Percentiles rank a stretch among this genome's conserved stretches.
Evolutionary conservation across 768 basidiomycete genomes (phyloP).

Genomic region (Boletus speciosus): DNA sequence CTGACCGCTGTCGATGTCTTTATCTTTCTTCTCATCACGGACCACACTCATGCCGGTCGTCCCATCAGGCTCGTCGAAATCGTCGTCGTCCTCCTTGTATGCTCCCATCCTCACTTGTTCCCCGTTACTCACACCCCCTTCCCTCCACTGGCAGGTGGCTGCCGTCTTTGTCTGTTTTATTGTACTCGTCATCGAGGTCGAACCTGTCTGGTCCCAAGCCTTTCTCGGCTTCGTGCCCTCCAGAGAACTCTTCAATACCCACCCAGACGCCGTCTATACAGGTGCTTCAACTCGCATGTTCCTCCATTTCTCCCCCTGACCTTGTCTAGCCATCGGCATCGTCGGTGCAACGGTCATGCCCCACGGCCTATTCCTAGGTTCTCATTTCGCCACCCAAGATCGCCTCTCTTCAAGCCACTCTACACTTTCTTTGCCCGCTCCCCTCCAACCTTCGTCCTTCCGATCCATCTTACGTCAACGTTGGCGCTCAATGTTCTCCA

Average conservation of each 20-base stretch:
- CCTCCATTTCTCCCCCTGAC: conserved; percentile 18
- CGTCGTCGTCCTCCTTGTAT: conserved; percentile 33
- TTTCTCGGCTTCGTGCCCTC: conserved; percentile 41
- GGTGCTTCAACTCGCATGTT: conserved; percentile 21
- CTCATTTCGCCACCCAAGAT: conserved; percentile 8
- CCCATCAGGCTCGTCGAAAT: conserved; percentile 41
- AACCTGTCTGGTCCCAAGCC: conserved; percentile 40
- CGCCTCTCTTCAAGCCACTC: conserved; percentile 37
- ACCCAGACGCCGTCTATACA: conserved; percentile 35
- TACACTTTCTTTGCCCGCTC: conserved; percentile 27
- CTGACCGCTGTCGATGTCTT: conserved; percentile 49
- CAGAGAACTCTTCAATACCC: conserved; percentile 32
- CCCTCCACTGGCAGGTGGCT: conserved; percentile 20
- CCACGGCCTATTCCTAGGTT: conserved; percentile 53
- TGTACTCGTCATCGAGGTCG: conserved; percentile 39
- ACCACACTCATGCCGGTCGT: conserved; percentile 28
- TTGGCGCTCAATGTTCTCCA: conserved; percentile 3
- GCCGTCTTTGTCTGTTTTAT: conserved; percentile 32
- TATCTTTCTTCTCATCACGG: conserved; percentile 42
- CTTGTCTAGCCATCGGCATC: conserved; percentile 35
- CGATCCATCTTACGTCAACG: not conserved
- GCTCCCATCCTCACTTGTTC: not conserved
- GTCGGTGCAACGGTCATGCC: conserved; percentile 58
- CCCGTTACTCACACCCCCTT: not conserved
- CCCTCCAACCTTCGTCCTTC: not conserved